These are phyloP conservation scores for Pavlovales sp. DNA, from an alignment of 208 protist species.

Conservation along the genomic window DNA sequence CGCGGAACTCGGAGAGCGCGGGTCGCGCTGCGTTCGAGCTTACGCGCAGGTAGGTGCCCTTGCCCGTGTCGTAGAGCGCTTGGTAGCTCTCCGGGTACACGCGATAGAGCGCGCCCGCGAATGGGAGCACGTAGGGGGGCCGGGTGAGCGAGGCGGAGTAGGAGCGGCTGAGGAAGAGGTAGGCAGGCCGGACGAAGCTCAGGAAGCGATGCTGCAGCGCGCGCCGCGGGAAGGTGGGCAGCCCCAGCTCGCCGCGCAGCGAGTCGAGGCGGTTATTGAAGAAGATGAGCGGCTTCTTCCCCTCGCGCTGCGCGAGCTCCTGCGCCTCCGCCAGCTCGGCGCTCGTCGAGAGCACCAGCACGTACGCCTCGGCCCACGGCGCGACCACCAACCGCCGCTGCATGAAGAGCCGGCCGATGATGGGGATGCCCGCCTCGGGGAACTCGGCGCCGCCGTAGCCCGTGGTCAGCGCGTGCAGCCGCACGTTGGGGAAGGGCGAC, in stretches of 20 bases:
- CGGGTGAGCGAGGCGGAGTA: constrained; percentile 28
- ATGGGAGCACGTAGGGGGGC: constrained; percentile 21
- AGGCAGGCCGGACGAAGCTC: not conserved
- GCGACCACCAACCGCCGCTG: no score
- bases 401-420: no score
- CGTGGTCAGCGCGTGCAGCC: not conserved
- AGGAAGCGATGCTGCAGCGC: constrained; percentile 17
- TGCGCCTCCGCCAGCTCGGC: not conserved
- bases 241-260: constrained; percentile 25
- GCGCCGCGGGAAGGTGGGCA: not conserved
- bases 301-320: not conserved
- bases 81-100: constrained; percentile 30
- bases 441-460: not conserved
- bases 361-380: not conserved
- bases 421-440: no score
- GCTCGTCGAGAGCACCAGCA: not conserved
- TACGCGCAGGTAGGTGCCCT: constrained; percentile 4
- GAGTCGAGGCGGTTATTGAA: constrained; percentile 11
- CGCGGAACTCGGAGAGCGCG: not conserved
- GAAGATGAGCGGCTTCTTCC: not conserved
- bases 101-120: constrained; percentile 31
- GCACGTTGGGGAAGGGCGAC: not conserved
- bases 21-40: not conserved
- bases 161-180: not conserved
- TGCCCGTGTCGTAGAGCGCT: constrained; percentile 19